Base-by-base conservation (phyloP, 176 grass and related monocot species). In the Secale cereale region DNA sequence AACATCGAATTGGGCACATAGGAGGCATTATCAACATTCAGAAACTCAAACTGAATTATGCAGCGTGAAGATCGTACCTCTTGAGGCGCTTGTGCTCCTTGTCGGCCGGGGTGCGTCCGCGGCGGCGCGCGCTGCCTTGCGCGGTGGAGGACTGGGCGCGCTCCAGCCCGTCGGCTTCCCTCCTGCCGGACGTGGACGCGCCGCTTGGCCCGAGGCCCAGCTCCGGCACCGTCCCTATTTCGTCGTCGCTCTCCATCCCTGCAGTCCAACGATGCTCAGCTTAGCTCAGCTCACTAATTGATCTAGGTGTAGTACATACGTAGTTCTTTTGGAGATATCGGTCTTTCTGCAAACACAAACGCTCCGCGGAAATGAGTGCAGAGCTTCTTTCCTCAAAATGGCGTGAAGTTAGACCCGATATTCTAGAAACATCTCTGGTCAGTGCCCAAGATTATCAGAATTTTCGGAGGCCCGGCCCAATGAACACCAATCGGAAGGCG, bases 21-120 rank as follows among this genome's bases (percentile, higher is more conserved):
- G 54, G 54, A 57, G 54, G 54, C 54, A 57, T 57, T 57, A 57
- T 57, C 54, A 19, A 19, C 48, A 22, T 22, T 57, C 30, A 8
- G 29, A 50, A 31, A 76, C 30, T 19, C 11, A 6, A 65, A 59
- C 71, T 26, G 31, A 72, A 75, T 57, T 65, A 28, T 7, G 23
- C 54, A 81, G 17, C 32, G 48, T 74, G 41, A 74, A 29, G 81
- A 4, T 12, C 67, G 79, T 10, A 97, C 94, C 94, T 92, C 89
- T 94, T 94, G 81, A 97, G 94, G 14, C 94, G 94, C 81, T 92
- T 97, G 88, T 97, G 92, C 86, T 97, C 94, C 78, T 97, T 97
- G 72, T 97, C 94, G 2, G 92, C 94, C 16, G 92, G 84, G 78
- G 64, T 91, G 78, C 92, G 93, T 8, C 89, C 81, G 36, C 78